phyloP scores from a whole-genome alignment of 1,284 basidiomycete species.

The Gomphus bonarii region DNA sequence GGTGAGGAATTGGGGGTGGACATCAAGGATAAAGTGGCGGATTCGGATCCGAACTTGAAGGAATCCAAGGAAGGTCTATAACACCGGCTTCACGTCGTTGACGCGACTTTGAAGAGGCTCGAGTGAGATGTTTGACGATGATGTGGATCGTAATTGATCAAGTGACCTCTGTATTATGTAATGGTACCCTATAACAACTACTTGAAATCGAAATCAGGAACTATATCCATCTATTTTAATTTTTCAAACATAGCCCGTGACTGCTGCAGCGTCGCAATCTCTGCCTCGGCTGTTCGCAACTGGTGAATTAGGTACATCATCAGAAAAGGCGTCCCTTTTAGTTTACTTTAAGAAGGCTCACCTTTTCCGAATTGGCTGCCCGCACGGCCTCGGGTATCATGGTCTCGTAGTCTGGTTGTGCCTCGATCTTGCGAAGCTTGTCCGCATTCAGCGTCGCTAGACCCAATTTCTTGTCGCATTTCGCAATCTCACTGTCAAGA shows the following conservation, averaged over 20 bases:
- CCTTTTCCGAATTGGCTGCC: constrained; percentile 70
- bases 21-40: neutral
- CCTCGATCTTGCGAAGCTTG: constrained; percentile 69
- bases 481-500: constrained; percentile 73
- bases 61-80: constrained; percentile 8
- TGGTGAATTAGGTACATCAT: constrained; percentile 18
- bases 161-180: neutral
- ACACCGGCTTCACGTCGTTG: neutral
- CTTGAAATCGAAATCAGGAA: neutral
- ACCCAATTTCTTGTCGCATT: constrained; percentile 80
- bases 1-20: neutral
- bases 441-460: constrained; percentile 59
- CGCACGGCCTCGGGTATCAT: constrained; percentile 75
- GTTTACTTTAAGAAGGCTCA: no score
- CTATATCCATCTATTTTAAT: constrained; percentile 17
- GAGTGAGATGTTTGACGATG: neutral
- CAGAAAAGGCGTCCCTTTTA: no score
- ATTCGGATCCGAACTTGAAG: constrained; percentile 5
- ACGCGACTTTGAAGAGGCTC: neutral
- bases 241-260: constrained; percentile 54
- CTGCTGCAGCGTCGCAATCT: constrained; percentile 47
- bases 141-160: neutral
- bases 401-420: constrained; percentile 66
- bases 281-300: constrained; percentile 54
- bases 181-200: neutral